These are phyloP conservation scores for Haplosporangium sp. DNA, from an alignment of 371 early-diverging fungal genomes.

Conservation along the genomic window DNA sequence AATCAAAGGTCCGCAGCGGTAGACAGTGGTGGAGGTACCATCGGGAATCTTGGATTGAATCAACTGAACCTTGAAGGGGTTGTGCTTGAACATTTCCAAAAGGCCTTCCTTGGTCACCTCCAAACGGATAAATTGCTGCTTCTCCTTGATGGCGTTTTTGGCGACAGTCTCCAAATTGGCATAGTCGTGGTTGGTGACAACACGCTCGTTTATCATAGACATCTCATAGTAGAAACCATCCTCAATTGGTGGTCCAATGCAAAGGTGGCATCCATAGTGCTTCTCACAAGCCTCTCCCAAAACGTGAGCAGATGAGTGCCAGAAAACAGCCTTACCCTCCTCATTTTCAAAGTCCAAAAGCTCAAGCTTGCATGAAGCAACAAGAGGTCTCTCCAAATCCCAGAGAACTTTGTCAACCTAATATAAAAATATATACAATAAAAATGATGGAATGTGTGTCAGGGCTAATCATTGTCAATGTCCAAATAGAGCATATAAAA, in stretches of 20 bases:
- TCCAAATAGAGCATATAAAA: not conserved
- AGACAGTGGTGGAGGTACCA: constrained; percentile 95
- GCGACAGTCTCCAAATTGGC: constrained; percentile 88
- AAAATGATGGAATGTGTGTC: not conserved
- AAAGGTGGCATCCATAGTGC: constrained; percentile 97
- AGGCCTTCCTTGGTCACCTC: constrained; percentile 92
- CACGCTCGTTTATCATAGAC: constrained; percentile 78
- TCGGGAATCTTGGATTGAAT: constrained; percentile 96
- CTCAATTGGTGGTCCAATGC: constrained; percentile 98
- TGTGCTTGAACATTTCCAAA: constrained; percentile 98
- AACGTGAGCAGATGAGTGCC: constrained; percentile 99
- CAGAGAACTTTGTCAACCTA: constrained; percentile 87
- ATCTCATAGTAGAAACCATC: constrained; percentile 99
- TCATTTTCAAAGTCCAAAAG: constrained; percentile 96
- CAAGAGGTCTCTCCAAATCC: constrained; percentile 94
- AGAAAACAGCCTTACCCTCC: constrained; percentile 95
- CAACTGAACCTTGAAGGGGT: constrained; percentile 95
- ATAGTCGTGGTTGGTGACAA: constrained; percentile 89
- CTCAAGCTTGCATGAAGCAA: constrained; percentile 85
- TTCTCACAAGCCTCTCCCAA: constrained; percentile 98
- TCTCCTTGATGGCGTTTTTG: constrained; percentile 92
- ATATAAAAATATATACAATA: constrained; percentile 24
- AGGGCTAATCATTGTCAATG: not conserved
- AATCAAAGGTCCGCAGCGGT: constrained; percentile 98
- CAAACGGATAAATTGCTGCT: constrained; percentile 96